Conservation (phyloP, 2,329 filamentous ascomycete species). For the Pezicula neosporulosa region DNA sequence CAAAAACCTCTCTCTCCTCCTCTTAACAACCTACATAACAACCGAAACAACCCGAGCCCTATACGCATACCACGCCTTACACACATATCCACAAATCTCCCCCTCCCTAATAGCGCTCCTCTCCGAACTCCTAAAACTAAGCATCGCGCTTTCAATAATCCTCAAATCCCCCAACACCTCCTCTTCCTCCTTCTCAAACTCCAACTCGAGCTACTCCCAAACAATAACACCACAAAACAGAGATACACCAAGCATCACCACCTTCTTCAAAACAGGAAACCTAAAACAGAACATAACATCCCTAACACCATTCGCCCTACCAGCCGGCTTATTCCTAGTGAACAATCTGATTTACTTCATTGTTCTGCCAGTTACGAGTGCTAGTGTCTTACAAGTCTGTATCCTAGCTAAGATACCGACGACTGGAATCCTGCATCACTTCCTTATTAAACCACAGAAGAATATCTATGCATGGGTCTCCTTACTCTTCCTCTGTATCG, state of each 20-base stretch:
- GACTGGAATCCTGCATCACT: slow-evolving; percentile 19
- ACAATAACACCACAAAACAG: no score
- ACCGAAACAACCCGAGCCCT: slow-evolving; percentile 19
- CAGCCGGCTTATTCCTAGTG: slow-evolving; percentile 15
- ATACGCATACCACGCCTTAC: slow-evolving; percentile 19
- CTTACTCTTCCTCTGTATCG: slow-evolving; percentile 14
- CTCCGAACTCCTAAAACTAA: slow-evolving; percentile 16
- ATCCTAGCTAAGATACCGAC: slow-evolving; percentile 18
- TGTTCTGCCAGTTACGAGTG: slow-evolving; percentile 13
- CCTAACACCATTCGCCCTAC: slow-evolving; percentile 15
- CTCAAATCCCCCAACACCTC: slow-evolving; percentile 4
- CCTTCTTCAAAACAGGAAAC: slow-evolving; percentile 1
- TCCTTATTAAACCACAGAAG: slow-evolving; percentile 14
- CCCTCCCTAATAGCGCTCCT: slow-evolving; percentile 13
- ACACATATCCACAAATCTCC: slow-evolving; percentile 14
- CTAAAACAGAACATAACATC: neutral
- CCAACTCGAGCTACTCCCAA: no score
- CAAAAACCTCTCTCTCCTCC: slow-evolving; percentile 3
- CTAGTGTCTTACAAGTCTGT: slow-evolving; percentile 18
- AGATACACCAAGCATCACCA: neutral
- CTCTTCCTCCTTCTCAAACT: no score
- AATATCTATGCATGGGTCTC: slow-evolving; percentile 16
- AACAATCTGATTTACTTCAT: slow-evolving; percentile 23
- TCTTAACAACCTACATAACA: slow-evolving; percentile 8
- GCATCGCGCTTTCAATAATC: slow-evolving; percentile 11